Base-by-base conservation (phyloP, 2,329 filamentous ascomycete genomes). In the Ambrosiella cleistominuta region DNA sequence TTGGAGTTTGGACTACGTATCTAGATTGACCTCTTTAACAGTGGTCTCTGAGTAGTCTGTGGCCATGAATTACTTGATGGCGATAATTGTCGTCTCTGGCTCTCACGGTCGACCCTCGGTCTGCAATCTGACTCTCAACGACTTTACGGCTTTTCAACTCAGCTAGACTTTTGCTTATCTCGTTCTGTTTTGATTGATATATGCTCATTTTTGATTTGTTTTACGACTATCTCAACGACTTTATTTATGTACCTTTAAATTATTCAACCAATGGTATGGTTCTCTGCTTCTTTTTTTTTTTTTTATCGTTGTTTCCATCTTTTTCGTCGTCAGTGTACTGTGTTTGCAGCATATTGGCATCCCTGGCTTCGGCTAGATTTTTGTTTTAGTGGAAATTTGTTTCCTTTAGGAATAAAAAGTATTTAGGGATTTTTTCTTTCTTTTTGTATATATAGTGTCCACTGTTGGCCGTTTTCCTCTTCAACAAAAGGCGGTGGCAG, bases 131-230 rank as follows among this genome's bases (percentile, higher is more conserved):
- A 47, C 40, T 55, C 59, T 60, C 59, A 60, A 60, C 59, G 59
- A 60, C 47, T 57, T 60, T 38, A 61, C 53, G 59, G 59, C 59
- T 58, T 55, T 61, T 61, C 59, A 61, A 58, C 59, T 40, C 57
- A 61, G 56, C 59, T 61, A 51, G 53, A 52, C 45, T 39, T 56
- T 55, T 56, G 47, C 55, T 44, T 58, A n/a, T 60, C 6, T 53
- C 39, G 13, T 58, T 50, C 38, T 12, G 37, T 39, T 13, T 45
- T 54, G 37, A 27, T 37, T 19, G 40, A 1, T 51, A 19, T 52
- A 56, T 56, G 39, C 19, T 56, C 53, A 39, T 15, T 56, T 36
- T 45, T 9, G 8, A 19, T 35, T 36, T 19, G 50, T 15, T 35
- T 49, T 38, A 58, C 57, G 57, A 55, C 50, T 37, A 44, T 38